Evolutionary conservation across 306 rosid species (phyloP).

Genomic region (Erythrophleum fordii): DNA sequence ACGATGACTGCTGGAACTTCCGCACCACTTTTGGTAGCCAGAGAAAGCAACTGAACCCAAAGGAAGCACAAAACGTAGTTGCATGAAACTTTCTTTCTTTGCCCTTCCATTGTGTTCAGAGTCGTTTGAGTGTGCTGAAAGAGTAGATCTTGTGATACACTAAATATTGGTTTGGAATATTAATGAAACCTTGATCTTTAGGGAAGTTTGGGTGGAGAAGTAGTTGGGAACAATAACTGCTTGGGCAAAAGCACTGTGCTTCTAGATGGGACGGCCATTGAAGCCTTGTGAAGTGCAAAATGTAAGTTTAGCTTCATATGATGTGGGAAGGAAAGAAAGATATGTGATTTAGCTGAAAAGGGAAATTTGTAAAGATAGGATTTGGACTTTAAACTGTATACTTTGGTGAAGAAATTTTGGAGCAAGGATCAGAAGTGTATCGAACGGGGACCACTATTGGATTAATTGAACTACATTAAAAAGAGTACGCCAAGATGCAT

Average conservation of each 20-base stretch:
- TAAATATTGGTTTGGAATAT: constrained; percentile 45
- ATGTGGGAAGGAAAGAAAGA: background rate
- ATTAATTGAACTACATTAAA: no score
- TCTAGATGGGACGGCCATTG: background rate
- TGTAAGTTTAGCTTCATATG: background rate
- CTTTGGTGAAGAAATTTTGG: background rate
- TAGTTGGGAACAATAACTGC: constrained; percentile 56
- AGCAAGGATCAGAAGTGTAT: no score
- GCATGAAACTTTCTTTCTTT: constrained; percentile 22
- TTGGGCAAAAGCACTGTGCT: background rate
- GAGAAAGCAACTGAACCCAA: constrained; percentile 24
- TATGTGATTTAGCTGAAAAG: background rate
- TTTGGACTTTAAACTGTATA: no score
- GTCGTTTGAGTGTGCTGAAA: constrained; percentile 15
- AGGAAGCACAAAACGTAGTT: constrained; percentile 36
- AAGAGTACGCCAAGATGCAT: no score
- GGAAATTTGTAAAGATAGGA: background rate
- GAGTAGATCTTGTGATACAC: constrained; percentile 32
- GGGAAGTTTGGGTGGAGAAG: constrained; percentile 46
- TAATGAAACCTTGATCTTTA: constrained; percentile 45
- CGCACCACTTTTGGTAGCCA: constrained; percentile 27
- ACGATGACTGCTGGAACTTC: constrained; percentile 73
- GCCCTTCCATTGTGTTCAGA: constrained; percentile 14
- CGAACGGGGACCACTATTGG: no score
- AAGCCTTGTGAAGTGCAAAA: constrained; percentile 16